Evolutionary conservation across 306 rosid species (phyloP), one percentile per base, ranked within the genome.

Genomic region (Alnus rubra): DNA sequence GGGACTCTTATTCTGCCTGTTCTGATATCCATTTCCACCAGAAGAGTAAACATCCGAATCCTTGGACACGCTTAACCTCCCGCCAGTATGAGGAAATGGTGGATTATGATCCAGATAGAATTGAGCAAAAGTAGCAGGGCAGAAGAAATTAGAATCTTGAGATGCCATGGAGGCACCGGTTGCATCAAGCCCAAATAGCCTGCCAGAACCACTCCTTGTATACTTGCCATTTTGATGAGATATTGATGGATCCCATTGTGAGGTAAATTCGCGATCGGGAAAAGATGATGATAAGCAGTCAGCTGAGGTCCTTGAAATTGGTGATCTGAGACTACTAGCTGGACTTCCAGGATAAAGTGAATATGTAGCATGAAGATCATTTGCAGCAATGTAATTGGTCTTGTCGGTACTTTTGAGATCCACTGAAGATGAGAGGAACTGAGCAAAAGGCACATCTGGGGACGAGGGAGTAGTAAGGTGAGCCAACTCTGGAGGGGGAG

Each of bases 381-480:
- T 94, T 77, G 93, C 86, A 81, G 88, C 84, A 71, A 93, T 78
- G 81, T 90, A 94, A 64, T 88, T 86, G 59, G 88, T 83, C 87
- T 88, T 94, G 50, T 77, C 87, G 42, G 76, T 39, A 75, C 78
- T 79, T 89, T 87, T 94, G 13, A 94, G 90, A 82, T 92, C 90
- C 51, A 76, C 84, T 30, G 98, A 88, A 77, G 98, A 94, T 1
- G 98, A 86, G 53, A 91, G 94, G 92, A 93, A 93, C 79, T 84
- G 97, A 77, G 99, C 99, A 84, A 86, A 96, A 39, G 99, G 99
- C 64, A 96, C 99, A 82, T 96, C 99, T 10, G 99, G 98, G 70
- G 98, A 93, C 78, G 99, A 96, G 50, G 99, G 99, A 67, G 99
- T 91, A n/a, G 99, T 96, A 67, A 96, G 81, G 86, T 96, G 99